phyloP scores from a whole-genome alignment of 352 stramenopile species.

The Phytophthora crassamura region DNA sequence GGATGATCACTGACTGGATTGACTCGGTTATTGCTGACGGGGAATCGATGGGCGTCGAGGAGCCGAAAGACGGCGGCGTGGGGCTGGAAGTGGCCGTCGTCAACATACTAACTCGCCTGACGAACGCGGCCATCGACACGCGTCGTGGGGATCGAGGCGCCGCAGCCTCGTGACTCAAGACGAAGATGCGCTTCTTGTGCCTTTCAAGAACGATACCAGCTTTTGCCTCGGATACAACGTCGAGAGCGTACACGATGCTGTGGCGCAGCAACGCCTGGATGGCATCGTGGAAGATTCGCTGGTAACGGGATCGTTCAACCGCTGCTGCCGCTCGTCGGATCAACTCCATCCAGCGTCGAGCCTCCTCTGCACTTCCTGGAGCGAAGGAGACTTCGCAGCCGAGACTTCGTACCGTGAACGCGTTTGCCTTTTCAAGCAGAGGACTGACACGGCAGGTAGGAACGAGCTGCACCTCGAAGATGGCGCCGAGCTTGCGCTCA shows the following conservation, averaged over 20 bases:
- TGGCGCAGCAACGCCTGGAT: conserved; percentile 46
- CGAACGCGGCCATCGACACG: conserved; percentile 30
- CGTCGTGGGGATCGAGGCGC: conserved; percentile 5
- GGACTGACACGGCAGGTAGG: conserved; percentile 52
- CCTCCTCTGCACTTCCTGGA: conserved; percentile 41
- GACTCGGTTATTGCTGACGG: conserved; percentile 4
- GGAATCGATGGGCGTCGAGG: conserved; percentile 3
- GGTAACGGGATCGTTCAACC: conserved; percentile 39
- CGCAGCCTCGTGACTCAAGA: conserved; percentile 56
- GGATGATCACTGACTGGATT: conserved; percentile 36
- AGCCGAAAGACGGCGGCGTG: conserved; percentile 17
- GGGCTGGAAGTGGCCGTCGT: conserved; percentile 17
- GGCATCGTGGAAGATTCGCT: conserved; percentile 64
- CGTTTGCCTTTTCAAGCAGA: conserved; percentile 60
- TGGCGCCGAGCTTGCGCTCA: conserved; percentile 58
- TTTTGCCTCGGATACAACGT: conserved; percentile 30
- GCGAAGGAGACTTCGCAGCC: conserved; percentile 57
- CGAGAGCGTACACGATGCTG: conserved; percentile 62
- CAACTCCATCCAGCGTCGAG: conserved; percentile 55
- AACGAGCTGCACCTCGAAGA: conserved; percentile 60
- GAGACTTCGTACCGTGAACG: conserved; percentile 59
- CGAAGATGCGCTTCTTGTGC: conserved; percentile 66
- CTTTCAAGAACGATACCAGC: conserved; percentile 61
- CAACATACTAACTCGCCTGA: conserved; percentile 30
- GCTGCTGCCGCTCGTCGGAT: conserved; percentile 39